Conservation (phyloP, 192 early-diverging fungal species). For the Coemansia sp. region DNA sequence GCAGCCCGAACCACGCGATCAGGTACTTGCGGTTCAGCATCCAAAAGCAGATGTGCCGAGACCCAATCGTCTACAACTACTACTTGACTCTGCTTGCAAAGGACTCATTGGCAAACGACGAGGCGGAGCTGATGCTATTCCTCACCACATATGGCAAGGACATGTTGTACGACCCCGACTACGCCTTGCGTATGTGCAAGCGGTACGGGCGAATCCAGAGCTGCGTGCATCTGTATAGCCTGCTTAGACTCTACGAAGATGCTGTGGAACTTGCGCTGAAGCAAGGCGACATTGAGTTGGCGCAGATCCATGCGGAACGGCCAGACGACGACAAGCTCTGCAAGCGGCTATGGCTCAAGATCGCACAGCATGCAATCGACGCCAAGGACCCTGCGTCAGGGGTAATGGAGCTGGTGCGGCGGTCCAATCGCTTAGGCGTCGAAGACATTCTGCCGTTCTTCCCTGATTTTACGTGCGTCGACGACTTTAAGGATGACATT, state of each 20-base stretch:
- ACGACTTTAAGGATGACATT: constrained; percentile 98
- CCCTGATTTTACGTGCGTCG: constrained; percentile 95
- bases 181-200: constrained; percentile 88
- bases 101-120: constrained; percentile 56
- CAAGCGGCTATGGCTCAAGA: constrained; percentile 91
- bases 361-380: constrained; percentile 89
- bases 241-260: constrained; percentile 87
- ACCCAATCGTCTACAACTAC: constrained; percentile 93
- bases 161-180: constrained; percentile 88
- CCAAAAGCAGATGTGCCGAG: constrained; percentile 73
- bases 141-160: constrained; percentile 69
- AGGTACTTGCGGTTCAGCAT: constrained; percentile 87
- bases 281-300: constrained; percentile 85
- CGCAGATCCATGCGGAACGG: constrained; percentile 91
- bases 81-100: constrained; percentile 64
- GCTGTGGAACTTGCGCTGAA: constrained; percentile 89
- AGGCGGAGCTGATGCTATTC: constrained; percentile 74
- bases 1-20: constrained; percentile 75
- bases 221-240: constrained; percentile 88
- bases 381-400: constrained; percentile 83
- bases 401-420: constrained; percentile 83
- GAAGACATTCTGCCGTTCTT: constrained; percentile 97
- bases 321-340: constrained; percentile 83
- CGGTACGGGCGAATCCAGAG: constrained; percentile 81
- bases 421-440: constrained; percentile 80